Conservation (phyloP, 202 grass and related monocot genomes). For the Zoysia matrella region DNA sequence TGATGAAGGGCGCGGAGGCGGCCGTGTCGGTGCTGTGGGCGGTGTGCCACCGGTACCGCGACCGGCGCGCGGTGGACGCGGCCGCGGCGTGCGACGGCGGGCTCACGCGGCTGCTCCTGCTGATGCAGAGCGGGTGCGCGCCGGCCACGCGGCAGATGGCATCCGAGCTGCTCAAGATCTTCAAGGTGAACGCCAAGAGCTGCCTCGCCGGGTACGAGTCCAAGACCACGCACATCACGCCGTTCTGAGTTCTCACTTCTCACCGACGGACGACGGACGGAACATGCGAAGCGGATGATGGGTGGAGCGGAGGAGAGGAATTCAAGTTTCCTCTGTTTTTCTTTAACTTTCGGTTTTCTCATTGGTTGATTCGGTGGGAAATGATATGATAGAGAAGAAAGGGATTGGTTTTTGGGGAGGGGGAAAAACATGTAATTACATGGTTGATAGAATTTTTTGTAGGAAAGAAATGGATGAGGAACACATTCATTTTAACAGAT, state of each 20-base stretch:
- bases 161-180: constrained; percentile 74
- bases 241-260: constrained; percentile 50
- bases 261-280: background rate
- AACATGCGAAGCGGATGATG: constrained; percentile 5
- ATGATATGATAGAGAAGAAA: background rate
- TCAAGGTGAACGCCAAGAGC: constrained; percentile 67
- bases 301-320: constrained; percentile 14
- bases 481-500: background rate
- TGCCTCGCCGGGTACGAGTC: constrained; percentile 80
- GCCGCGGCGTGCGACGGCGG: constrained; percentile 37
- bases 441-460: constrained; percentile 30
- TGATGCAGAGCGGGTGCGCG: constrained; percentile 11
- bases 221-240: constrained; percentile 86
- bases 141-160: constrained; percentile 65
- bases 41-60: constrained; percentile 70
- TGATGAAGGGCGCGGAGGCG: constrained; percentile 68
- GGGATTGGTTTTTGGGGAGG: background rate
- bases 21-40: constrained; percentile 77
- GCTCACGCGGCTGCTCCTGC: constrained; percentile 63
- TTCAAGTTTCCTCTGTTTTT: background rate
- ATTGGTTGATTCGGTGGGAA: constrained; percentile 16
- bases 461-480: constrained; percentile 7
- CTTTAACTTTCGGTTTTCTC: background rate
- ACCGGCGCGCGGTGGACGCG: constrained; percentile 60
- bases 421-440: constrained; percentile 34